Conservation (phyloP, 1,284 basidiomycete species). For the Entoloma clypeatum region DNA sequence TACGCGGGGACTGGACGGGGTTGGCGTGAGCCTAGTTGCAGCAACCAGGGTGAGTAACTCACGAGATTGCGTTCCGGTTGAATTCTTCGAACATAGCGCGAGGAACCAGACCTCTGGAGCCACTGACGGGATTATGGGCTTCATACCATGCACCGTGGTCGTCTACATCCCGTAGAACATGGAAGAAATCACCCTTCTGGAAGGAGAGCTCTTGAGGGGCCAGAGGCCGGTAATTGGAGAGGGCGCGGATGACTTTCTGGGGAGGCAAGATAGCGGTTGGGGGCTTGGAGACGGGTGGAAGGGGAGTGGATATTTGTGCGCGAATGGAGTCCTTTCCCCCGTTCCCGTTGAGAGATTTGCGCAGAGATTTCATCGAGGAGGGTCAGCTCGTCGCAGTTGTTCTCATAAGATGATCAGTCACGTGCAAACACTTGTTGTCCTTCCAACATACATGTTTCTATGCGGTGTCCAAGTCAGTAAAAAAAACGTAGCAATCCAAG, state of each 20-base stretch:
- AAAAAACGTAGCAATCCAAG: too few species aligned
- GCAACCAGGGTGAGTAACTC: constrained; percentile 30
- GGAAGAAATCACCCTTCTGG: constrained; percentile 95
- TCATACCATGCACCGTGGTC: constrained; percentile 69
- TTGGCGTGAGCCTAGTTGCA: constrained; percentile 11
- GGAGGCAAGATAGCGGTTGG: constrained; percentile 75
- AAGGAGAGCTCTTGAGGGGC: constrained; percentile 90
- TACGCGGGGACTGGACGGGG: constrained; percentile 34
- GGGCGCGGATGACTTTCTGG: constrained; percentile 93
- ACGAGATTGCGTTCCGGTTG: constrained; percentile 65
- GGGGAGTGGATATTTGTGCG: constrained; percentile 64
- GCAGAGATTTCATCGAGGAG: constrained; percentile 73
- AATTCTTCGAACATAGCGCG: constrained; percentile 85
- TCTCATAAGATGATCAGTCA: constrained; percentile 23
- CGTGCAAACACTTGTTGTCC: constrained; percentile 15
- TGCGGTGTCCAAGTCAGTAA: not conserved
- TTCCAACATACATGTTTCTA: too few species aligned
- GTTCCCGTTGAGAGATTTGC: constrained; percentile 76
- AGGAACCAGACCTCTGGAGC: constrained; percentile 90
- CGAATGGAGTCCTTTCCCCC: constrained; percentile 54
- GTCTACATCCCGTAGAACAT: constrained; percentile 79
- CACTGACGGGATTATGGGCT: constrained; percentile 88
- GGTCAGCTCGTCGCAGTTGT: constrained; percentile 25
- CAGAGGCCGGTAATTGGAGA: constrained; percentile 64
- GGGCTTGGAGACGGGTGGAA: constrained; percentile 65